Evolutionary conservation across 106 monocot genomes (phyloP), one percentile per base, ranked within the genome.

Genomic region (Allium sativum): DNA sequence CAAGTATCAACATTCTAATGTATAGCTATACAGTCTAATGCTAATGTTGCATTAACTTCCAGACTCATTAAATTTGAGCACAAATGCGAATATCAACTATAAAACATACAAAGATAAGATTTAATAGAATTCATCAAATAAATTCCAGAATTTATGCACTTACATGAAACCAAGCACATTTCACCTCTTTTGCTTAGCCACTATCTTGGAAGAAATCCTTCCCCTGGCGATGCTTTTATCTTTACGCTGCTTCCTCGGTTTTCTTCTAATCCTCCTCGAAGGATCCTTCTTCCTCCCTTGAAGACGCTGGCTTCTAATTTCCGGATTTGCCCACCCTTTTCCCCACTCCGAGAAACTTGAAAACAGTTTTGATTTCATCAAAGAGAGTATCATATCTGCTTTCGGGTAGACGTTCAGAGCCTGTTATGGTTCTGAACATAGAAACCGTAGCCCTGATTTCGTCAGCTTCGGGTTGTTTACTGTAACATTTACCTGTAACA

Each of bases 301-400:
- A 10, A 96, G 82, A 40, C 90, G 80, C 73, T 87, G 87, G 51
- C 82, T 73, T 3, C 95, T 72, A 15, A 84, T 84, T 48, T 84
- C 90, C 53, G 95, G 95, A 50, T 96, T 84, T 46, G 95, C 95
- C 96, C 91, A 96, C 48, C 95, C 95, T 66, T 76, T 76, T 13
- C 87, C 84, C 95, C 87, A 96, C 53, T 84, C 80, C 8, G 96
- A 77, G 68, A 84, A 96, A 2, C 53, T 71, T 19, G 96, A 87
- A 64, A 66, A 74, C 6, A 82, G 79, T 48, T 48, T 84, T 1
- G 59, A 12, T 7, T 60, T 68, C 21, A 44, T 21, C 20, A 55
- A 13, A 46, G 75, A 54, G 3, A 91, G 58, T 44, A 93, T 12
- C 96, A 96, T 96, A 68, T 84, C 96, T n/a, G 87, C 96, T 65